These are phyloP conservation scores for Plantago major DNA, from an alignment of 257 asterid genomes.

Conservation along the genomic window DNA sequence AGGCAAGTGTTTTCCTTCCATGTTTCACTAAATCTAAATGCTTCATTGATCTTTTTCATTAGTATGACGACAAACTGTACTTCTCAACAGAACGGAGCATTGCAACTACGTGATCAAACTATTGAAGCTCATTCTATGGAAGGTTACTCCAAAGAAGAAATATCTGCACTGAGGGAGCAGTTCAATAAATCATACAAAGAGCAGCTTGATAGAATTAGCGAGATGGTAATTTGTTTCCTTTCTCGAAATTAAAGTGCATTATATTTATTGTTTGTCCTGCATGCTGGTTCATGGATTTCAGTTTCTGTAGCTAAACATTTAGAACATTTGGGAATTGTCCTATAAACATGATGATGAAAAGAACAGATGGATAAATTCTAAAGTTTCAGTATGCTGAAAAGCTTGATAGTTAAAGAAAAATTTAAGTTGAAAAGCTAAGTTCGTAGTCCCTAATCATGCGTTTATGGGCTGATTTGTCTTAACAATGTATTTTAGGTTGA, in stretches of 20 bases:
- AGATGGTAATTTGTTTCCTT: slow-evolving; percentile 41
- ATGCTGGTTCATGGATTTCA: background rate
- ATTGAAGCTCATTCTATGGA: slow-evolving; percentile 34
- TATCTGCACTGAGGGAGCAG: slow-evolving; percentile 39
- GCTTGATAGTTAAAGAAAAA: too few species aligned
- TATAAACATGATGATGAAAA: too few species aligned
- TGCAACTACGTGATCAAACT: slow-evolving; percentile 38
- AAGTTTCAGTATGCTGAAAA: too few species aligned
- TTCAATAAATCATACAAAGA: slow-evolving; percentile 39
- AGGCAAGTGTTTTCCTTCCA: slow-evolving; percentile 25
- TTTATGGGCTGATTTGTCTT: background rate
- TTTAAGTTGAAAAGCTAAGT: too few species aligned
- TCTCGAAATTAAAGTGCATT: background rate
- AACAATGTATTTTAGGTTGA: slow-evolving; percentile 31
- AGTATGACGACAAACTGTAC: background rate
- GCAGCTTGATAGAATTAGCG: slow-evolving; percentile 41
- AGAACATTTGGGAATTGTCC: too few species aligned
- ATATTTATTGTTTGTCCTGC: background rate
- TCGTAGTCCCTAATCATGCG: too few species aligned
- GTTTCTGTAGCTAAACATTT: too few species aligned
- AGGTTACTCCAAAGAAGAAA: slow-evolving; percentile 44
- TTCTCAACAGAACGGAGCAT: slow-evolving; percentile 39
- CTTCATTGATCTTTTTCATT: background rate
- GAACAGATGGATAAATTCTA: too few species aligned
- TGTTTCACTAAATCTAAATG: background rate